phyloP scores from a whole-genome alignment of 1,139 yeast species.

The Kodamaea fungicola region DNA sequence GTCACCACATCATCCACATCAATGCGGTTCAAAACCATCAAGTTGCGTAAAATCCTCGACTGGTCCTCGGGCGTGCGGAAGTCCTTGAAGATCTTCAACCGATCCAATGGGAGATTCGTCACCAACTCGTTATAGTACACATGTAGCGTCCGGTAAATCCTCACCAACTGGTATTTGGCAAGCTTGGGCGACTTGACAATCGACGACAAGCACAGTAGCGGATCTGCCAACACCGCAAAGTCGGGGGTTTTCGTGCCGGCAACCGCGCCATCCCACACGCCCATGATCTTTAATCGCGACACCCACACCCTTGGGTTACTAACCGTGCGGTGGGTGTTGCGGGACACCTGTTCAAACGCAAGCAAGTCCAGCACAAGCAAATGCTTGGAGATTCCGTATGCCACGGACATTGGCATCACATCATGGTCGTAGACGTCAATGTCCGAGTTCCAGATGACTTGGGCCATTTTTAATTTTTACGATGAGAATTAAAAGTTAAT shows the following conservation, averaged over 20 bases:
- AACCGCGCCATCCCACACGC: slow-evolving; percentile 40
- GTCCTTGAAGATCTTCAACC: slow-evolving; percentile 44
- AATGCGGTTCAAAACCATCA: slow-evolving; percentile 35
- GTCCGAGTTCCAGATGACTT: slow-evolving; percentile 48
- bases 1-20: slow-evolving; percentile 38
- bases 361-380: slow-evolving; percentile 36
- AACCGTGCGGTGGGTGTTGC: slow-evolving; percentile 35
- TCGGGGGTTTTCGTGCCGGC: slow-evolving; percentile 6
- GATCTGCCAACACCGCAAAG: slow-evolving; percentile 12
- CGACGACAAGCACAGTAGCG: slow-evolving; percentile 39
- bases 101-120: slow-evolving; percentile 45
- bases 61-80: slow-evolving; percentile 50
- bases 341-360: slow-evolving; percentile 34
- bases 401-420: slow-evolving; percentile 41
- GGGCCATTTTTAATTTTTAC: slow-evolving; percentile 30
- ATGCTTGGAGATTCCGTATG: slow-evolving; percentile 33
- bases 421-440: slow-evolving; percentile 44
- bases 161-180: slow-evolving; percentile 44
- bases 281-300: slow-evolving; percentile 43
- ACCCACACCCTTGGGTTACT: slow-evolving; percentile 51
- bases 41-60: slow-evolving; percentile 39
- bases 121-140: slow-evolving; percentile 48
- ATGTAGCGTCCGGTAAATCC: slow-evolving; percentile 38
- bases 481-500: too few relatives aligned
- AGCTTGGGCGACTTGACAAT: slow-evolving; percentile 36